Evolutionary conservation across 805 yeast species (phyloP), one percentile per base, ranked within the genome.

Genomic region (Pichia californica): DNA sequence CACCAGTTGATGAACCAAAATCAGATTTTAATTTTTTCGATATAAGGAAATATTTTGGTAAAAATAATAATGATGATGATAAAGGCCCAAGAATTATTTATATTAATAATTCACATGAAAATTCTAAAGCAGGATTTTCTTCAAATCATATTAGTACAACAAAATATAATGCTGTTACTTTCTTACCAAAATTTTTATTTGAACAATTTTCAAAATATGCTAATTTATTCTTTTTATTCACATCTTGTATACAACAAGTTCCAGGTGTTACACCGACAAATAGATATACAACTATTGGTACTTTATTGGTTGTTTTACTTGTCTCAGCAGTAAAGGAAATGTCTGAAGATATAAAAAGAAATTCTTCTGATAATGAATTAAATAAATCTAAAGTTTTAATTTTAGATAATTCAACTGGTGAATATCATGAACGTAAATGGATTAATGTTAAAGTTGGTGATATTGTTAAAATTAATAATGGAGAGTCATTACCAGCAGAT

Each of bases 201-300:
- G 99, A 93, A 68, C 99, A 93, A 64, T 94, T 93, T 64, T 86
- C 96, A 49, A 93, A 91, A 64, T 94, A 93, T 61, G 97, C 99
- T 10, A 93, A 93, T 59, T 69, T 93, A 62, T 93, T 93, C 66
- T 93, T 93, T 62, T 68, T 93, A 41, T 86, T 87, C 67, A 93
- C 99, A 0, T 84, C 97, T 2, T 73, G 77, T 31, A 91, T 93
- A 53, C 99, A 93, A 67, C 99, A 93, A 62, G 98, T 93, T 11
- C 99, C 99, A 4, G 76, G 82, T 50, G 98, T 93, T 4, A 80
- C 96, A 1, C 99, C 99, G 11, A 93, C 98, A 0, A 93, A 93
- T 65, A 68, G 97, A 63, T 93, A 80, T 58, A 93, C 99, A 4
- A 93, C 99, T 0, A 85, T 93, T 35, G 94, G 95, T 38, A 94